phyloP scores from a whole-genome alignment of 2,329 filamentous ascomycete species.

The Beauveria scarabaeidicola region DNA sequence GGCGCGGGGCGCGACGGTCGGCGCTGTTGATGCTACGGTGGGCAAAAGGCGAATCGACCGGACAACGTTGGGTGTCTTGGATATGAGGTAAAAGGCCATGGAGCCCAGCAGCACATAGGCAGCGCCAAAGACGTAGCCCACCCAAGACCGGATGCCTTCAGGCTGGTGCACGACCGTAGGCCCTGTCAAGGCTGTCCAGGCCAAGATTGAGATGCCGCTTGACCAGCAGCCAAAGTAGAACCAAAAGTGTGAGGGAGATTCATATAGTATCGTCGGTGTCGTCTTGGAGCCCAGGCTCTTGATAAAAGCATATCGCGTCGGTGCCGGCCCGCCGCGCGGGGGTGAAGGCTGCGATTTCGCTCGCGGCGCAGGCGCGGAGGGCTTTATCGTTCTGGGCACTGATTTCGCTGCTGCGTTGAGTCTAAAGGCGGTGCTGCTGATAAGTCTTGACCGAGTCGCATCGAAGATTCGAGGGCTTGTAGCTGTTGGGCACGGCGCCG shows the following conservation, averaged over 20 bases:
- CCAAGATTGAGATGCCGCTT: slow-evolving; percentile 36
- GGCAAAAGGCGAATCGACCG: slow-evolving; percentile 48
- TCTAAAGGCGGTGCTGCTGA: neutral
- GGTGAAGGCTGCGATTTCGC: neutral
- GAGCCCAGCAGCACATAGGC: slow-evolving; percentile 51
- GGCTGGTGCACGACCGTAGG: slow-evolving; percentile 29
- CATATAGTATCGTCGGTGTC: slow-evolving; percentile 53
- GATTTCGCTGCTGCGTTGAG: neutral
- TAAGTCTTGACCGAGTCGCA: slow-evolving; percentile 1
- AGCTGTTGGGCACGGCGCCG: neutral
- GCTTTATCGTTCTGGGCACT: neutral
- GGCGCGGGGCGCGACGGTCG: neutral
- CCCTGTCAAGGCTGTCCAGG: slow-evolving; percentile 28
- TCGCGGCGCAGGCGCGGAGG: neutral
- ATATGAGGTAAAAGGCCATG: slow-evolving; percentile 51
- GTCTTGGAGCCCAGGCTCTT: slow-evolving; percentile 47
- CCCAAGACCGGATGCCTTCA: slow-evolving; percentile 45
- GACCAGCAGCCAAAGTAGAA: slow-evolving; percentile 54
- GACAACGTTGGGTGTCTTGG: slow-evolving; percentile 50
- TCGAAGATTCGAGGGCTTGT: neutral
- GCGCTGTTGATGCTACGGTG: slow-evolving; percentile 13
- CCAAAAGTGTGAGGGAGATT: slow-evolving; percentile 54
- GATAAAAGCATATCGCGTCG: slow-evolving; percentile 37
- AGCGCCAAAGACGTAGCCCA: slow-evolving; percentile 47
- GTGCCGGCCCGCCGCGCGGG: slow-evolving; percentile 14